A percentile compares a stretch with the other conserved stretches of the same genome.
These are phyloP conservation scores for Azolla pinnata DNA, from an alignment of 75 land plant species.

Conservation along the genomic window DNA sequence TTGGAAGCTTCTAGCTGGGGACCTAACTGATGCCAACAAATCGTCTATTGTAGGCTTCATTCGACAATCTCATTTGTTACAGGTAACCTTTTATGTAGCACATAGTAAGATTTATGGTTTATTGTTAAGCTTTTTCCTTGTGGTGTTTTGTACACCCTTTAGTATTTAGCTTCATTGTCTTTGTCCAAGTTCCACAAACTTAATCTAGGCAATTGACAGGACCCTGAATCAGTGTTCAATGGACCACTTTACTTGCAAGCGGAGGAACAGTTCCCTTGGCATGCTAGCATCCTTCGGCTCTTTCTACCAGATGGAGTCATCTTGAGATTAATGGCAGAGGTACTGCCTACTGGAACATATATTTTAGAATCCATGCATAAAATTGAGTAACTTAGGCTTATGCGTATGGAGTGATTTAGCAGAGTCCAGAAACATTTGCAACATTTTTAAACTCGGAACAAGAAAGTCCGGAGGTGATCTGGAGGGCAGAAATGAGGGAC, in stretches of 20 bases:
- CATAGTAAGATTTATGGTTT: too few species aligned
- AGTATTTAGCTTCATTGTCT: neutral
- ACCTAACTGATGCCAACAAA: slow-evolving; percentile 34
- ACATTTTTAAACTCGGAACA: slow-evolving; percentile 28
- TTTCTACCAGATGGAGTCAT: slow-evolving; percentile 42
- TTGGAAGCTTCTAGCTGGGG: slow-evolving; percentile 51
- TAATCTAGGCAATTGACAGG: slow-evolving; percentile 12
- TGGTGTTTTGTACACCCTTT: too few species aligned
- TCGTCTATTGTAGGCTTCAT: slow-evolving; percentile 29
- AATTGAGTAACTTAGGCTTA: too few species aligned
- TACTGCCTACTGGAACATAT: slow-evolving; percentile 3
- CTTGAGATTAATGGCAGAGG: slow-evolving; percentile 44
- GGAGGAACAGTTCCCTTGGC: slow-evolving; percentile 34
- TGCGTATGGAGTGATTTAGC: too few species aligned
- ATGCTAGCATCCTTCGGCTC: slow-evolving; percentile 28
- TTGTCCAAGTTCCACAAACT: neutral
- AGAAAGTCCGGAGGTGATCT: slow-evolving; percentile 36
- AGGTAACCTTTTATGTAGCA: slow-evolving; percentile 16
- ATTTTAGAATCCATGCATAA: too few species aligned
- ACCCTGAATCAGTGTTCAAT: slow-evolving; percentile 13
- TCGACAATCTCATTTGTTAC: slow-evolving; percentile 26
- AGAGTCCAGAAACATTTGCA: slow-evolving; percentile 31
- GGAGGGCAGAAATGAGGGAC: slow-evolving; percentile 33
- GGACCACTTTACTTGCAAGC: slow-evolving; percentile 3
- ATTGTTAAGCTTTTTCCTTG: too few species aligned